Conservation (phyloP, 2,329 filamentous ascomycete species). For the Cercospora sojina region DNA sequence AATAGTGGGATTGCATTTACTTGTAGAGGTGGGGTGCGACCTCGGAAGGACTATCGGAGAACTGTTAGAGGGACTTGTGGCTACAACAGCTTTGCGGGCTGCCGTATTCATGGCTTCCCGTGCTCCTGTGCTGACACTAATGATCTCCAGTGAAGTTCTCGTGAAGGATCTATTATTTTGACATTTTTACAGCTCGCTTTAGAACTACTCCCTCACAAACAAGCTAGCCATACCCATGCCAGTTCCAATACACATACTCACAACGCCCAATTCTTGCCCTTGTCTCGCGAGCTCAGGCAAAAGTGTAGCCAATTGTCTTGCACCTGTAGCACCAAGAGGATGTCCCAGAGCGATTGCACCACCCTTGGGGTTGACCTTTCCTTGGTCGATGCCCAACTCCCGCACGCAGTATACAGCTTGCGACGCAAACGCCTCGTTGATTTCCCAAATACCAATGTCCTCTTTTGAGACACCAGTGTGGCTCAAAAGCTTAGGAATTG, state of each 20-base stretch:
- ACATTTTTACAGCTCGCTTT: background rate
- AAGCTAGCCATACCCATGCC: constrained; percentile 55
- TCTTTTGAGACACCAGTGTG: constrained; percentile 63
- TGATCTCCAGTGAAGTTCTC: too few relatives aligned
- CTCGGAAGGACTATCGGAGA: background rate
- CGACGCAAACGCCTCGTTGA: constrained; percentile 77
- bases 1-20: background rate
- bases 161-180: too few relatives aligned
- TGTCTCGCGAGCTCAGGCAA: constrained; percentile 66
- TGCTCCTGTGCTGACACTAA: too few relatives aligned
- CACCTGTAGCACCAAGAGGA: constrained; percentile 84
- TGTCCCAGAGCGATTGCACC: constrained; percentile 94
- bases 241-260: constrained; percentile 76
- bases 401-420: constrained; percentile 70
- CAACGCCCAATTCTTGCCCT: constrained; percentile 73
- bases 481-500: constrained; percentile 77
- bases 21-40: background rate
- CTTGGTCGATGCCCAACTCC: constrained; percentile 65
- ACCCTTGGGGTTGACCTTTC: constrained; percentile 84
- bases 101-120: too few relatives aligned
- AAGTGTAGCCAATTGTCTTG: constrained; percentile 74
- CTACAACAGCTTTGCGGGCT: background rate
- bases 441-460: constrained; percentile 85
- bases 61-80: background rate
- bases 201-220: constrained; percentile 48